Evolutionary conservation across 2,329 filamentous ascomycete species (phyloP).

Genomic region (Sporothrix curviconia): DNA sequence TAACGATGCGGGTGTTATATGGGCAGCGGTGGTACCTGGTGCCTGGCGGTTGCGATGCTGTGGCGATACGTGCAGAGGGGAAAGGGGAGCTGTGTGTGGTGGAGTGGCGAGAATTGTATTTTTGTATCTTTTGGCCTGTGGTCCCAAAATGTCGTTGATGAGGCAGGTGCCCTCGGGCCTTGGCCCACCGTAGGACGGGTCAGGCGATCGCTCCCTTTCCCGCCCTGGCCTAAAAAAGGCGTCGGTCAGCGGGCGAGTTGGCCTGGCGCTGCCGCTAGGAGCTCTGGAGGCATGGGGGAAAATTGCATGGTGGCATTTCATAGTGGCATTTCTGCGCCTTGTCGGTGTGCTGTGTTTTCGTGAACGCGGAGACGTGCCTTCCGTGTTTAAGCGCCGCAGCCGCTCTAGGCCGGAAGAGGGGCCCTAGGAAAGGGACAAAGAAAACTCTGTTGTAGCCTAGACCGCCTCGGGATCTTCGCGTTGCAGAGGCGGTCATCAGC

Average conservation of each 20-base stretch:
- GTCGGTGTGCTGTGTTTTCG: too few species aligned
- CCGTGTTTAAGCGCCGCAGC: not conserved
- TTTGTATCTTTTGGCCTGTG: not conserved
- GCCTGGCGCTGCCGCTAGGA: constrained; percentile 1
- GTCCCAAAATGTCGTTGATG: not conserved
- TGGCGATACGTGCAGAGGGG: not conserved
- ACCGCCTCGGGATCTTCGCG: not conserved
- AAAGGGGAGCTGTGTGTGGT: not conserved
- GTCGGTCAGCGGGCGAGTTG: constrained; percentile 6
- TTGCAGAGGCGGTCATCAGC: too few species aligned
- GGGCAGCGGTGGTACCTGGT: not conserved
- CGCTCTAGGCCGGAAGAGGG: not conserved
- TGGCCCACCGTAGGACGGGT: not conserved
- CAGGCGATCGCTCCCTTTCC: not conserved
- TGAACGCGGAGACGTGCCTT: not conserved
- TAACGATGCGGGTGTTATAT: too few species aligned
- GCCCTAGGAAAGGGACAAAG: not conserved
- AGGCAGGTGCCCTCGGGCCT: not conserved
- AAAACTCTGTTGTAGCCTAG: not conserved
- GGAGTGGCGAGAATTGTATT: constrained; percentile 3
- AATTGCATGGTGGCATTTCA: not conserved
- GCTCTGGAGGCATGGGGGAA: not conserved
- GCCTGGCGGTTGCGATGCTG: constrained; percentile 1
- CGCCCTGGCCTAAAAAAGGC: constrained; percentile 8
- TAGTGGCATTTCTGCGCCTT: too few species aligned